These are phyloP conservation scores for Streptanthus diversifolius DNA, from an alignment of 345 rosid genomes.

Conservation along the genomic window DNA sequence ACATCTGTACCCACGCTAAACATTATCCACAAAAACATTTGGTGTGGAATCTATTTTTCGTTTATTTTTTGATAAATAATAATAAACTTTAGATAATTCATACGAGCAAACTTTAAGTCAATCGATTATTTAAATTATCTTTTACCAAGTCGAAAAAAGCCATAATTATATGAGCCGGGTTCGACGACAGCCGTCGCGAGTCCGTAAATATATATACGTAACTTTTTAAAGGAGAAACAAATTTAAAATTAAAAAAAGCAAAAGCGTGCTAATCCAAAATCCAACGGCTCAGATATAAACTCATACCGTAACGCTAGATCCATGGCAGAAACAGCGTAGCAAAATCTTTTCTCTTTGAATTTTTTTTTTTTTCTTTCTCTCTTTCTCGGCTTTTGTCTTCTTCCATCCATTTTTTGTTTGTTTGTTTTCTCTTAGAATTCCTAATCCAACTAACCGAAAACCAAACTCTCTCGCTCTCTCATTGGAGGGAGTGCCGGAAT, in stretches of 20 bases:
- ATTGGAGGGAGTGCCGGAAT: constrained; percentile 33
- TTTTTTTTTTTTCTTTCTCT: not conserved
- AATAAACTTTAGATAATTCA: not conserved
- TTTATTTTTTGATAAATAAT: not conserved
- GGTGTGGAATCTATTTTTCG: not conserved
- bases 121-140: not conserved
- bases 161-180: constrained; percentile 10
- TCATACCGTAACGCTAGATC: constrained; percentile 29
- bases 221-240: not conserved
- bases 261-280: not conserved
- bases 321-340: constrained; percentile 37
- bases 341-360: not conserved
- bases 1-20: constrained; percentile 7
- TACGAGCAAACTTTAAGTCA: not conserved
- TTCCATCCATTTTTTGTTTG: constrained; percentile 13
- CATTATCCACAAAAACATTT: not conserved
- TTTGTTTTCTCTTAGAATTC: not conserved
- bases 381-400: constrained; percentile 17
- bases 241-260: no score
- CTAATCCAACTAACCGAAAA: constrained; percentile 28
- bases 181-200: constrained; percentile 11
- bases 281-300: constrained; percentile 28
- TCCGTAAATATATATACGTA: constrained; percentile 5
- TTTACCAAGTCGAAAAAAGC: no score
- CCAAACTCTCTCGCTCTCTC: constrained; percentile 22